phyloP scores from a whole-genome alignment of 2,329 filamentous ascomycete genomes.

The Sclerotinia nivalis region DNA sequence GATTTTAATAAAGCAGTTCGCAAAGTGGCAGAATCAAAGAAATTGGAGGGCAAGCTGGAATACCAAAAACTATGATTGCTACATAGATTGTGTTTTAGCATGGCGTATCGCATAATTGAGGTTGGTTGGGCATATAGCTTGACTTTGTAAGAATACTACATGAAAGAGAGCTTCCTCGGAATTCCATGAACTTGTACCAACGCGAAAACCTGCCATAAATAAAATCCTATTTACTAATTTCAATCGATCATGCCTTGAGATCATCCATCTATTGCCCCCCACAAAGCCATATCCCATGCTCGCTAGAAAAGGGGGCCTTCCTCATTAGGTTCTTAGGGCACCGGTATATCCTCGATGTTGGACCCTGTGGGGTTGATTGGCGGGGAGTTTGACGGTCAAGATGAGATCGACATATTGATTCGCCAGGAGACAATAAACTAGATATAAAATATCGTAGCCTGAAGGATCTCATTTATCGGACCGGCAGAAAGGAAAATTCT shows the following conservation, averaged over 20 bases:
- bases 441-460: neutral
- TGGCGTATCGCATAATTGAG: conserved; percentile 34
- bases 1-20: conserved; percentile 99
- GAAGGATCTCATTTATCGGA: neutral
- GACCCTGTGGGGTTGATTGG: conserved; percentile 15
- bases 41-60: conserved; percentile 95
- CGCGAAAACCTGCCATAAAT: neutral
- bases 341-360: conserved; percentile 13
- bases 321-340: conserved; percentile 3
- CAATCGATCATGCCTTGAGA: conserved; percentile 1
- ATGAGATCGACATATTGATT: conserved; percentile 11
- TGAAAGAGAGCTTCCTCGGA: conserved; percentile 24
- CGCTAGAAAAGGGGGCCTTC: conserved; percentile 24
- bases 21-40: conserved; percentile 97
- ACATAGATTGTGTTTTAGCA: conserved; percentile 31
- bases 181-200: conserved; percentile 3
- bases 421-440: conserved; percentile 5
- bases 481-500: conserved; percentile 7
- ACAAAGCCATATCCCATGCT: neutral
- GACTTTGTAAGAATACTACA: conserved; percentile 39
- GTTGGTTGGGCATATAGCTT: conserved; percentile 31
- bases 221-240: neutral
- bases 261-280: conserved; percentile 6
- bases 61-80: conserved; percentile 82
- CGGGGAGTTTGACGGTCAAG: conserved; percentile 6